Percentiles rank a stretch among this genome's conserved stretches.
Conservation (phyloP, 2,329 filamentous ascomycete genomes). For the Colletotrichum agaves region DNA sequence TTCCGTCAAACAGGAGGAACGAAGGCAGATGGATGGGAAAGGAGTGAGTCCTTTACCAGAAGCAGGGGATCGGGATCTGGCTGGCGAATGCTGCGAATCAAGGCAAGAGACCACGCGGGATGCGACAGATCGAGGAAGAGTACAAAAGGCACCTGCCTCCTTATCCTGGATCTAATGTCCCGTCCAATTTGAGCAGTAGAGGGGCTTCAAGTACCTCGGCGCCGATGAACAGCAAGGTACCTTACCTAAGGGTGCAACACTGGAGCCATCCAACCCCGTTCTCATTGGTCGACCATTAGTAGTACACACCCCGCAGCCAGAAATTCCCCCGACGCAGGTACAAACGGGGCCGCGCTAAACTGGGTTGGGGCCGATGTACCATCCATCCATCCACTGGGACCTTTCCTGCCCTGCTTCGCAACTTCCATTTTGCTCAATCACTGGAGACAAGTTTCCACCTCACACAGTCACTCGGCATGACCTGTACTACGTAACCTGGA, state of each 20-base stretch:
- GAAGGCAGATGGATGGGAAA: no score
- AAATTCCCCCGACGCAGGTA: constrained; percentile 36
- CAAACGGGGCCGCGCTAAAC: constrained; percentile 28
- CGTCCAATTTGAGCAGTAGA: constrained; percentile 30
- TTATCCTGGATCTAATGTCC: constrained; percentile 29
- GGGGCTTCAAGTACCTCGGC: no score
- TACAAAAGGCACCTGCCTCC: neutral
- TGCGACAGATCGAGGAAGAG: neutral
- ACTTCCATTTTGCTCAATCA: neutral
- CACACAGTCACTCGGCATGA: constrained; percentile 29
- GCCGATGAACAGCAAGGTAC: no score
- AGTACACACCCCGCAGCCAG: constrained; percentile 22
- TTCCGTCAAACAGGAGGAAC: no score
- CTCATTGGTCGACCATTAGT: constrained; percentile 5
- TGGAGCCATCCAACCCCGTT: constrained; percentile 4
- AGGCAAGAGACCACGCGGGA: neutral
- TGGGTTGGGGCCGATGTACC: constrained; percentile 23
- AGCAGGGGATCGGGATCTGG: neutral
- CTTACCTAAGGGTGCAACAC: constrained; percentile 12
- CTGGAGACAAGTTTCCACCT: neutral
- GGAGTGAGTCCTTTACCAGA: neutral
- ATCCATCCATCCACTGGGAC: neutral
- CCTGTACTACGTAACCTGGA: constrained; percentile 7
- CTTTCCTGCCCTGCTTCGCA: no score
- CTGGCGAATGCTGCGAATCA: neutral